These are phyloP conservation scores for Dendrothele bispora DNA, from an alignment of 768 basidiomycete genomes.

Conservation along the genomic window DNA sequence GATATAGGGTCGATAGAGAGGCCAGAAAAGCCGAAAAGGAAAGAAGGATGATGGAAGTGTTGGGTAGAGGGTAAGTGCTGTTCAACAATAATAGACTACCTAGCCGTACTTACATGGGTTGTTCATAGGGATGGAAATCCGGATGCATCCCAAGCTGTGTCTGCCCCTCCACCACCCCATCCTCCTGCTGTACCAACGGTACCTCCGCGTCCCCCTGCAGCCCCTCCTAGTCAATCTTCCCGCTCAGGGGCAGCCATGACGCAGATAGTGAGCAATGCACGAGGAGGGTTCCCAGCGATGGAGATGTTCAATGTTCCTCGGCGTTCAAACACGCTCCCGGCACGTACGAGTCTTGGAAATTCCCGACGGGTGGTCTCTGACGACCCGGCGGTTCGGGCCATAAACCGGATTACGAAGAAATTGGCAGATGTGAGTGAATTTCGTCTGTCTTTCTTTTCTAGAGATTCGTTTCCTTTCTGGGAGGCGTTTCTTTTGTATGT, in stretches of 20 bases:
- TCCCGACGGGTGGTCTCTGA: too few species aligned
- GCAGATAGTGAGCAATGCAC: conserved; percentile 64
- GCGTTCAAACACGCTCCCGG: conserved; percentile 42
- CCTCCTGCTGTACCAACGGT: too few species aligned
- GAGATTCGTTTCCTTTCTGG: neutral
- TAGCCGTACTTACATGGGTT: neutral
- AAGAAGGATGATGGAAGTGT: conserved; percentile 11
- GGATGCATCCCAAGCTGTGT: conserved; percentile 6
- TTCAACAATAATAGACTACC: conserved; percentile 11
- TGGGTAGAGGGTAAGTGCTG: conserved; percentile 6
- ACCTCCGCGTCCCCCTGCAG: conserved; percentile 13
- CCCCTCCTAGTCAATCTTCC: conserved; percentile 9
- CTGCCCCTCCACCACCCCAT: conserved; percentile 15
- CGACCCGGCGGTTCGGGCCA: conserved; percentile 34
- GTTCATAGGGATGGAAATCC: conserved; percentile 4
- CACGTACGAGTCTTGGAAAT: too few species aligned
- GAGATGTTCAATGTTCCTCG: conserved; percentile 59
- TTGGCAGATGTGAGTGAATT: conserved; percentile 69
- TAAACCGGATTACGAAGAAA: conserved; percentile 53
- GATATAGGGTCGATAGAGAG: conserved; percentile 60
- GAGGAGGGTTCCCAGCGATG: conserved; percentile 58
- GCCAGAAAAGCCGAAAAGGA: conserved; percentile 41
- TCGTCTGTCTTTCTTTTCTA: too few species aligned
- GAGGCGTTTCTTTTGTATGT: conserved; percentile 5
- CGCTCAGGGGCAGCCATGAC: too few species aligned